phyloP scores from a whole-genome alignment of 768 basidiomycete genomes.

The Leccinum aurantiacum region DNA sequence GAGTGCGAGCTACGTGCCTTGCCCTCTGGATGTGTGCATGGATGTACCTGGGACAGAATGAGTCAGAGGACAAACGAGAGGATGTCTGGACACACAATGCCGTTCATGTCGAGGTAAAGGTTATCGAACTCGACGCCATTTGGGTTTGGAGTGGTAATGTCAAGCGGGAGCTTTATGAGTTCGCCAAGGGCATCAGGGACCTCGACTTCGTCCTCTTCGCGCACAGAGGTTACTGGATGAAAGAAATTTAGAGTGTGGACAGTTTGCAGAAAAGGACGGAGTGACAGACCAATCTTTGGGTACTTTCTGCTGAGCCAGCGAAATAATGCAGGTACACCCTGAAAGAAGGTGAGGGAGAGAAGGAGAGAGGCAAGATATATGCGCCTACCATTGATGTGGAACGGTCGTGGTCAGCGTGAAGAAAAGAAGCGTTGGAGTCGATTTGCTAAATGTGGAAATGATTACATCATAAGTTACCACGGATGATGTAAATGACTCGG shows the following conservation, averaged over 20 bases:
- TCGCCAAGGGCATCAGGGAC: conserved; percentile 67
- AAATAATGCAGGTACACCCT: conserved; percentile 98
- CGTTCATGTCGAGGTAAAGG: conserved; percentile 99
- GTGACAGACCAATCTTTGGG: conserved; percentile 83
- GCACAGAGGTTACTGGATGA: conserved; percentile 64
- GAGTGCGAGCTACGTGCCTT: conserved; percentile 49
- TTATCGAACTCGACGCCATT: conserved; percentile 96
- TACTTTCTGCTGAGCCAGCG: conserved; percentile 99
- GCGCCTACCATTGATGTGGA: conserved; percentile 22
- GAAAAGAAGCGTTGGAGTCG: not conserved
- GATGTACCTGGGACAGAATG: conserved; percentile 69
- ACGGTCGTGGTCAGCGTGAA: not conserved
- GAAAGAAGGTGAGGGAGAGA: conserved; percentile 8
- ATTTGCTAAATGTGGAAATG: conserved; percentile 10
- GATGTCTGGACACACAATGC: conserved; percentile 62
- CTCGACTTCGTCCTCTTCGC: conserved; percentile 80
- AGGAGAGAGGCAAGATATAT: not conserved
- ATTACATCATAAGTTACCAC: conserved; percentile 26
- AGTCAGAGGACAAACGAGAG: not conserved
- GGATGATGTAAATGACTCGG: not conserved
- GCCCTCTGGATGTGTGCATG: conserved; percentile 98
- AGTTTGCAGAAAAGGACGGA: not conserved
- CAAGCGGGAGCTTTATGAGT: conserved; percentile 70
- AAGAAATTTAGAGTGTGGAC: not conserved
- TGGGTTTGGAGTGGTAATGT: conserved; percentile 83